phyloP scores from a whole-genome alignment of 768 basidiomycete genomes.

The Clavulina sp. region DNA sequence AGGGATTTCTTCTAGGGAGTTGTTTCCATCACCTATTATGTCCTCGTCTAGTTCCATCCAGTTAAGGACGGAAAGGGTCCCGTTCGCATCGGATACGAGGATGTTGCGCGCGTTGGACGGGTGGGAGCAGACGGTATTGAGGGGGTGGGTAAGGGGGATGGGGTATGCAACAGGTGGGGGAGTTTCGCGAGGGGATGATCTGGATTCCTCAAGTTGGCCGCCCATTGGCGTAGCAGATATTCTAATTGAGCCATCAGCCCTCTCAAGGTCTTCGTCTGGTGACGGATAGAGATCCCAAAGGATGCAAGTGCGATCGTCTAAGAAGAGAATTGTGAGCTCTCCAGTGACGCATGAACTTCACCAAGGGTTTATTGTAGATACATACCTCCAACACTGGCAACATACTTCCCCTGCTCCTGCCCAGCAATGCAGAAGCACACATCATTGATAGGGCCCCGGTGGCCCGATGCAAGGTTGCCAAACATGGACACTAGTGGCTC shows the following conservation, averaged over 20 bases:
- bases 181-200: slow-evolving; percentile 13
- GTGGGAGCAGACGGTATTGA: slow-evolving; percentile 51
- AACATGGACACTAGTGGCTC: slow-evolving; percentile 46
- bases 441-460: slow-evolving; percentile 61
- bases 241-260: slow-evolving; percentile 2
- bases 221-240: neutral
- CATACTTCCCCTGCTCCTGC: slow-evolving; percentile 28
- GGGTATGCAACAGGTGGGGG: slow-evolving; percentile 40
- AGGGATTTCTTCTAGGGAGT: slow-evolving; percentile 18
- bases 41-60: slow-evolving; percentile 52
- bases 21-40: too few relatives aligned
- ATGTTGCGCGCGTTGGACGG: slow-evolving; percentile 49
- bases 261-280: neutral
- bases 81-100: slow-evolving; percentile 56
- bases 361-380: neutral
- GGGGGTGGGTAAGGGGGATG: slow-evolving; percentile 45
- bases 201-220: neutral
- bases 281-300: slow-evolving; percentile 67
- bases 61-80: slow-evolving; percentile 61
- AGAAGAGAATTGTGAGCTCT: slow-evolving; percentile 2
- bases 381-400: slow-evolving; percentile 35
- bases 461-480: slow-evolving; percentile 65
- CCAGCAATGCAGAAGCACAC: slow-evolving; percentile 58
- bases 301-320: slow-evolving; percentile 73
- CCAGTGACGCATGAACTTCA: slow-evolving; percentile 7